These are phyloP conservation scores for Myxozyma monticola DNA, from an alignment of 805 yeast genomes.

Conservation along the genomic window DNA sequence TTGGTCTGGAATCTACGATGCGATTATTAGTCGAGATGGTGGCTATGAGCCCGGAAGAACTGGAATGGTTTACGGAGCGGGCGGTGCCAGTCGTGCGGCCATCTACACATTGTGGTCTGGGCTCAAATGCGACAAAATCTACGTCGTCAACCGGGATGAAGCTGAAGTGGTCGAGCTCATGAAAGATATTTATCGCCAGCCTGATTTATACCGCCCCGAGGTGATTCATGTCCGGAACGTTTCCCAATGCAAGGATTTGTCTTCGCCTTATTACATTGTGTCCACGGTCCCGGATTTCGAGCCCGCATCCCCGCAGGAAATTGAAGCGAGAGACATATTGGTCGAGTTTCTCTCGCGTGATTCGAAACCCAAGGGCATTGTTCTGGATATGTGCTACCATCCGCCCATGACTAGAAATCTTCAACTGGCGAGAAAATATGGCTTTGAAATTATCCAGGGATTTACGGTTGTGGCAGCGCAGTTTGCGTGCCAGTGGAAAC, in stretches of 20 bases:
- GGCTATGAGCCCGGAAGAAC: not conserved
- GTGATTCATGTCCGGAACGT: not conserved
- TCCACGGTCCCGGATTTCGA: not conserved
- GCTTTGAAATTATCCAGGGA: not conserved
- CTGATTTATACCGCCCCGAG: not conserved
- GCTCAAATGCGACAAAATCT: not conserved
- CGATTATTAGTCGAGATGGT: not conserved
- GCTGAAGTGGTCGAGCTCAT: not conserved
- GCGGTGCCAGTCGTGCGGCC: slow-evolving; percentile 8
- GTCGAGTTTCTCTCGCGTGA: slow-evolving; percentile 1
- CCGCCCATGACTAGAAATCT: not conserved
- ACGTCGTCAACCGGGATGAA: slow-evolving; percentile 3
- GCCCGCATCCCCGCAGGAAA: not conserved
- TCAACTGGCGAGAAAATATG: not conserved
- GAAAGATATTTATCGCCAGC: not conserved
- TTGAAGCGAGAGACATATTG: not conserved
- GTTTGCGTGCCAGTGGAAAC: not conserved
- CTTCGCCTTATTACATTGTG: not conserved
- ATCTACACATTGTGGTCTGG: not conserved
- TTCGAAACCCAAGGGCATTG: not conserved
- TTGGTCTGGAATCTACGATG: not conserved
- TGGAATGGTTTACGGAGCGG: slow-evolving; percentile 9
- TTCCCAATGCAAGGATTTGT: not conserved
- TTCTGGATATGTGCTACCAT: slow-evolving; percentile 8
- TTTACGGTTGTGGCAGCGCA: not conserved